A percentile compares a stretch with the other conserved stretches of the same genome.
These are phyloP conservation scores for Alternaria viburni DNA, from an alignment of 2,329 filamentous ascomycete genomes.

Conservation along the genomic window DNA sequence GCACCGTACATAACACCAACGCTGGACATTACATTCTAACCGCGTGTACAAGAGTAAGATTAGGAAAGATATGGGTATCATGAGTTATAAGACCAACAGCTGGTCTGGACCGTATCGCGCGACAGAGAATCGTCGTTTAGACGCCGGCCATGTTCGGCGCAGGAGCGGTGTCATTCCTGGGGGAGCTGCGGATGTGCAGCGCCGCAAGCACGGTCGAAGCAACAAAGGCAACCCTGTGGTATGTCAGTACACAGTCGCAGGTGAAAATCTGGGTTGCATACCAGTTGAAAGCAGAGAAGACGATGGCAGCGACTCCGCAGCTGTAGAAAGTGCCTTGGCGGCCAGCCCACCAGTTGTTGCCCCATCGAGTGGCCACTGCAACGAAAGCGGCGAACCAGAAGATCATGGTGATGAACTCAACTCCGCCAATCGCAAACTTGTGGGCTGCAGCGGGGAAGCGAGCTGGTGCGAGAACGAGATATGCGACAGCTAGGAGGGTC, in stretches of 20 bases:
- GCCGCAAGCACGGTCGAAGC: conserved; percentile 58
- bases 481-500: conserved; percentile 72
- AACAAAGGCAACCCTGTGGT: conserved; percentile 57
- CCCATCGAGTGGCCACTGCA: conserved; percentile 71
- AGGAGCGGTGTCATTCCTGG: conserved; percentile 37
- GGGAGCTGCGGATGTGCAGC: conserved; percentile 54
- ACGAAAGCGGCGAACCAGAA: conserved; percentile 94
- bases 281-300: conserved; percentile 73
- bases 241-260: conserved; percentile 13
- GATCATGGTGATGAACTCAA: conserved; percentile 77
- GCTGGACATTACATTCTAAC: conserved; percentile 8
- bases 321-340: conserved; percentile 59
- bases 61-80: conserved; percentile 11
- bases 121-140: conserved; percentile 19
- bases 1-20: background rate
- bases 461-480: conserved; percentile 72
- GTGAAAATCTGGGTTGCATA: conserved; percentile 31
- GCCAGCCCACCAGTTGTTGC: conserved; percentile 59
- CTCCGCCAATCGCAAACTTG: conserved; percentile 68
- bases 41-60: background rate
- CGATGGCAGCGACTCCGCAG: conserved; percentile 67
- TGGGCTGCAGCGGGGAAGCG: conserved; percentile 68
- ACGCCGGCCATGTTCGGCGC: conserved; percentile 49
- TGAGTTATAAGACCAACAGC: background rate
- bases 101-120: background rate